Evolutionary conservation across 108 stramenopile genomes (phyloP).

Genomic region (Aurantiochytrium sp.): DNA sequence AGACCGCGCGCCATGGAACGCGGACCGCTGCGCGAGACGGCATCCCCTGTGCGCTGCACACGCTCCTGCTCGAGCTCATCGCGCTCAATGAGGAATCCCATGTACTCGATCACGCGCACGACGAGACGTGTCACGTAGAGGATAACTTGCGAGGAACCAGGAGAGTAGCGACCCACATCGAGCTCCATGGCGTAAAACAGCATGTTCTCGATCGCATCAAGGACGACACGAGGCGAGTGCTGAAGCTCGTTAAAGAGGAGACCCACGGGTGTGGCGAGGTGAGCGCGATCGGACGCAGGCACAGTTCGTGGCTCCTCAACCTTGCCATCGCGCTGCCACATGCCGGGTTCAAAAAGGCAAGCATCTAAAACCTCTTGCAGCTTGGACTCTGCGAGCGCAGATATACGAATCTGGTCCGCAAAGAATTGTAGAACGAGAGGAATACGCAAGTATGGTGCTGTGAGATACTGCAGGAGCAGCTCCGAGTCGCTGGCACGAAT

Average conservation of each 20-base stretch:
- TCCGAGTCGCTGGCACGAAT: conserved; percentile 79
- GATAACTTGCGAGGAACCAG: conserved; percentile 52
- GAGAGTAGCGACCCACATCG: conserved; percentile 47
- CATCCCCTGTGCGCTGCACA: background rate
- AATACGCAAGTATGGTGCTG: conserved; percentile 88
- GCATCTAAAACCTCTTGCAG: conserved; percentile 87
- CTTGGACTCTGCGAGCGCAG: conserved; percentile 71
- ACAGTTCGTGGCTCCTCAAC: conserved; percentile 21
- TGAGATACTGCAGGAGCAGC: conserved; percentile 82
- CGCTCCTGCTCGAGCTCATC: background rate
- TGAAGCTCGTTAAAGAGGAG: conserved; percentile 88
- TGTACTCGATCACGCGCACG: conserved; percentile 80
- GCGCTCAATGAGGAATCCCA: conserved; percentile 70
- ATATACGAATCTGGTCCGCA: conserved; percentile 74
- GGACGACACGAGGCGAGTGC: conserved; percentile 76
- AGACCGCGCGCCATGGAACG: background rate
- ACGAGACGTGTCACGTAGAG: conserved; percentile 87
- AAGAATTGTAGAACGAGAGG: conserved; percentile 90
- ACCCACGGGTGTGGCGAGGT: conserved; percentile 78
- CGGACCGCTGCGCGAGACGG: background rate
- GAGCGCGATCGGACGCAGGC: background rate
- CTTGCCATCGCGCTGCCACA: conserved; percentile 68
- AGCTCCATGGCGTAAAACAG: conserved; percentile 83
- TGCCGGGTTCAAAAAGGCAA: conserved; percentile 85
- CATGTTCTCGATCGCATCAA: conserved; percentile 72